A percentile compares a stretch with the other conserved stretches of the same genome.
Conservation (phyloP, 2,329 filamentous ascomycete species). For the Ophiosphaerella herpotricha region DNA sequence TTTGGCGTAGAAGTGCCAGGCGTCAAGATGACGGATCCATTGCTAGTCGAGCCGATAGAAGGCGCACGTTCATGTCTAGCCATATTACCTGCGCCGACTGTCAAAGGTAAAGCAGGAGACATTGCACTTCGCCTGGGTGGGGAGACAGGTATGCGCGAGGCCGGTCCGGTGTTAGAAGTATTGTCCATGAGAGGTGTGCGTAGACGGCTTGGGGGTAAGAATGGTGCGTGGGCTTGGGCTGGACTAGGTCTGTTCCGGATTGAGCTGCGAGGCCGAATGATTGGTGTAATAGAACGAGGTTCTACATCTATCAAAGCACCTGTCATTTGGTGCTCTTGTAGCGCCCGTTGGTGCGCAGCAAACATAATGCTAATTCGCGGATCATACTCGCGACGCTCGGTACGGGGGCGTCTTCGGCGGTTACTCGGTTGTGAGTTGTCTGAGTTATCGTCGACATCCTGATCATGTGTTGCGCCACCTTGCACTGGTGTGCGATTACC, state of each 20-base stretch:
- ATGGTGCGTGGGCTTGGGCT: constrained; percentile 42
- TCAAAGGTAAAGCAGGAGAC: constrained; percentile 25
- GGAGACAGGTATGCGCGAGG: constrained; percentile 34
- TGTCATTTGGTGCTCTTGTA: constrained; percentile 40
- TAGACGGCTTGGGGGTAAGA: constrained; percentile 39
- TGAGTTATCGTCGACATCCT: constrained; percentile 47
- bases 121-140: constrained; percentile 33
- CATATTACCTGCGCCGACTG: constrained; percentile 15
- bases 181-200: constrained; percentile 43
- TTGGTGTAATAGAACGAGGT: constrained; percentile 44
- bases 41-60: constrained; percentile 36
- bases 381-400: constrained; percentile 44
- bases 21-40: constrained; percentile 33
- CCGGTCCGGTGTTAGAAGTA: constrained; percentile 26
- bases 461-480: constrained; percentile 30
- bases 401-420: constrained; percentile 25
- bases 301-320: constrained; percentile 43
- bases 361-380: constrained; percentile 50
- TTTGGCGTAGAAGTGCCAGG: constrained; percentile 35
- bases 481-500: constrained; percentile 29
- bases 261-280: constrained; percentile 45
- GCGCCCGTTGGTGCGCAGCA: constrained; percentile 46
- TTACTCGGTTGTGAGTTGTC: constrained; percentile 43
- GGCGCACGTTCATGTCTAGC: constrained; percentile 29
- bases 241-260: constrained; percentile 47